Base-by-base conservation (phyloP, 1,284 basidiomycete genomes). In the Puccinia coronata region DNA sequence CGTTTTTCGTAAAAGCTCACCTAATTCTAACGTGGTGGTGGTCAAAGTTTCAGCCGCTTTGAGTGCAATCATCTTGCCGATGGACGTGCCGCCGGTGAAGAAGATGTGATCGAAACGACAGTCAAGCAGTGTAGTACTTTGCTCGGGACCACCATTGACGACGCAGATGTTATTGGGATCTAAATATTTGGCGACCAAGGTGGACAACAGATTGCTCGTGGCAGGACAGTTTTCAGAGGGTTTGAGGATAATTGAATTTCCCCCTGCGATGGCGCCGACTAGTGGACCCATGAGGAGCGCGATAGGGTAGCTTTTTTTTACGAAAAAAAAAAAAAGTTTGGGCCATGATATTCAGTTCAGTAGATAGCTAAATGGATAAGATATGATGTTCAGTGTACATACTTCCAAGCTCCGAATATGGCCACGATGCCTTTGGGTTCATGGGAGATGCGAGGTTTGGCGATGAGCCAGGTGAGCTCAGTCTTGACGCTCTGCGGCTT, bases 401-500 rank as follows among this genome's bases (percentile, higher is more conserved):
- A 80, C 79, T 85, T 85, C 87, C 87, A 88, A 0, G 87, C 85
- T 12, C 86, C 86, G 28, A 87, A 84, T 63, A 87, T 84, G 28
- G 87, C 83, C 4, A 86, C 86, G 23, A 86, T 84, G 25, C 87
- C 87, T 83, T 87, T 87, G n/a, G 87, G 87, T 75, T 87, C 86
- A 69, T 84, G 84, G 65, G 84, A 84, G 51, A 87, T 82, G n/a
- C 78, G 81, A 6, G 86, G 85, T 71, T 83, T 84, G 61, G 86
- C 84, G 36, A 85, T 80, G 34, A 82, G 82, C 85, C 86, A 87
- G 18, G 85, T 84, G 12, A 84, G 49, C 25, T 83, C 84, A 12
- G 85, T 84, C 82, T 83, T 84, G 18, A 85, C 85, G 63, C 83
- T 83, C 31, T 82, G 57, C 20, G 85, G 84, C 82, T 85, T 86